Percentiles rank a stretch among this genome's conserved stretches.
Evolutionary conservation across 805 yeast species (phyloP).

Genomic region (Osmozyma mogii): DNA sequence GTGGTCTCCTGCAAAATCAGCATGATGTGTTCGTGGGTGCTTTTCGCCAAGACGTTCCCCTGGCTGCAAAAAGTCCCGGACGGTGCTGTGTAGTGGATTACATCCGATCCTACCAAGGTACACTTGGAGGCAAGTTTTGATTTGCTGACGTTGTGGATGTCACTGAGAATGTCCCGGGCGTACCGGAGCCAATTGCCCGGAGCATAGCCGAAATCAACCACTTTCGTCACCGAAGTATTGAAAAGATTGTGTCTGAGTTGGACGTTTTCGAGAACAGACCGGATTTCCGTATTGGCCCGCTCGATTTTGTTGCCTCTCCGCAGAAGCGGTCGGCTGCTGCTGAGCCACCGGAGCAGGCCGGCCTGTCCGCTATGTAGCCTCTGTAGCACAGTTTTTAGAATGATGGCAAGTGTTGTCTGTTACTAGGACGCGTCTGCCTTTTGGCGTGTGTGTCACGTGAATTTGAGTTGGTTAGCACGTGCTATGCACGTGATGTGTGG

Average conservation of each 20-base stretch:
- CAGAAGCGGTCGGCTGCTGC: conserved; percentile 7
- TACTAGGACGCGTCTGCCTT: no score
- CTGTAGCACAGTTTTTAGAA: no score
- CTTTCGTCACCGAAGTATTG: conserved; percentile 18
- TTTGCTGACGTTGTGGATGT: conserved; percentile 22
- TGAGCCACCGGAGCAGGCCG: no score
- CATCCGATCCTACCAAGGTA: conserved; percentile 38
- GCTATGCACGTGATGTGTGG: no score
- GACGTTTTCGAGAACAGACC: conserved; percentile 19
- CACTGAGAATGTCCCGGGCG: conserved; percentile 19
- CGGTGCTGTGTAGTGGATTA: conserved; percentile 74
- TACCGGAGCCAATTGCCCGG: conserved; percentile 37
- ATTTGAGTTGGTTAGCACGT: no score
- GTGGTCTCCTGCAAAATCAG: conserved; percentile 36
- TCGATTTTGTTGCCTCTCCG: conserved; percentile 22
- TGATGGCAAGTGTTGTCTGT: no score
- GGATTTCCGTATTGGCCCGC: conserved; percentile 15
- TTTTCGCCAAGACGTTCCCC: conserved; percentile 56
- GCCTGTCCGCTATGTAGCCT: no score
- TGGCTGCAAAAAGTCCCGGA: conserved; percentile 72
- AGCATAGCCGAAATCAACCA: conserved; percentile 32
- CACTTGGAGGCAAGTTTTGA: conserved; percentile 23
- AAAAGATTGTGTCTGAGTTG: conserved; percentile 23
- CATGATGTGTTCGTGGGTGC: conserved; percentile 51
- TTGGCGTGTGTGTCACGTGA: no score